Conservation (phyloP, 331 rosid genomes). For the Dryas integrifolia region DNA sequence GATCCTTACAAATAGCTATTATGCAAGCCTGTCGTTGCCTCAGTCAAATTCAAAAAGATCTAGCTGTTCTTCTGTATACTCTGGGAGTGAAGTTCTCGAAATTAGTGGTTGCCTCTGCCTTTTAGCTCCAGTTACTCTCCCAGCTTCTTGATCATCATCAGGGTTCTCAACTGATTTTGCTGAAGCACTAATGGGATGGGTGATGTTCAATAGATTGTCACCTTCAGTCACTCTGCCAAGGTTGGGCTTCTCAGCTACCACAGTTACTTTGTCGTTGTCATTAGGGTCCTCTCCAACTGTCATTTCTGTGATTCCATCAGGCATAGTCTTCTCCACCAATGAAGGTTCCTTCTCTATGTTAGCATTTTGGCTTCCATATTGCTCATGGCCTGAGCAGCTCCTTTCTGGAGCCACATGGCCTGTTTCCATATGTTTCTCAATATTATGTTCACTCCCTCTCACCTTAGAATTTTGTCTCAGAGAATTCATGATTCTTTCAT, state of each 20-base stretch:
- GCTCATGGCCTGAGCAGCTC: slow-evolving; percentile 20
- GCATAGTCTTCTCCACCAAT: slow-evolving; percentile 13
- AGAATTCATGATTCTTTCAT: slow-evolving; percentile 47
- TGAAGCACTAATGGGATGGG: slow-evolving; percentile 27
- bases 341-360: slow-evolving; percentile 25
- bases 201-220: slow-evolving; percentile 24
- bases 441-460: slow-evolving; percentile 20
- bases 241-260: slow-evolving; percentile 25
- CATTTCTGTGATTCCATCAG: slow-evolving; percentile 12
- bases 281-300: slow-evolving; percentile 9
- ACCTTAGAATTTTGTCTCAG: slow-evolving; percentile 29
- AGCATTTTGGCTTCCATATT: slow-evolving; percentile 18
- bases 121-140: slow-evolving; percentile 18
- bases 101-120: slow-evolving; percentile 25
- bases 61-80: slow-evolving; percentile 88
- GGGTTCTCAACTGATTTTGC: slow-evolving; percentile 20
- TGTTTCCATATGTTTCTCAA: slow-evolving; percentile 28
- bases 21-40: slow-evolving; percentile 5
- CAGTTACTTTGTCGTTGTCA: slow-evolving; percentile 27
- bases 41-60: slow-evolving; percentile 65
- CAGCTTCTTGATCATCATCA: slow-evolving; percentile 27
- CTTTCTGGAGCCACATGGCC: slow-evolving; percentile 20
- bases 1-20: not conserved
- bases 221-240: slow-evolving; percentile 23
- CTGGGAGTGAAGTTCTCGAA: slow-evolving; percentile 40